Base-by-base conservation (phyloP, 2,329 filamentous ascomycete genomes). In the Dothideomycetes sp. region DNA sequence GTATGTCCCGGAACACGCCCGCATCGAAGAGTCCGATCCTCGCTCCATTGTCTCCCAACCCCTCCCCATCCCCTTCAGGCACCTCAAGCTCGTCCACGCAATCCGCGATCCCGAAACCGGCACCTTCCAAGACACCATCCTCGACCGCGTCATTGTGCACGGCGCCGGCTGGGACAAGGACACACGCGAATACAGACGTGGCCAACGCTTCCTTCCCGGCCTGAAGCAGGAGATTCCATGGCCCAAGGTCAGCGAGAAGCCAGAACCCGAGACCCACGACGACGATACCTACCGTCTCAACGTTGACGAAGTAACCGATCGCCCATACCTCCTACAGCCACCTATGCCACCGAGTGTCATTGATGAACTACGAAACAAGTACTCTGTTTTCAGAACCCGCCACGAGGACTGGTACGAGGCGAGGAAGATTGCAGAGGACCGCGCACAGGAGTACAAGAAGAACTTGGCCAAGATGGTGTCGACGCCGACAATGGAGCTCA, bases 331-430 rank as follows among this genome's bases (percentile, higher is more conserved):
- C 17, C 67, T 87, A 19, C 68, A 73, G 12, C 73, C 83, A 18
- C 89, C 89, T 11, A 85, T 94, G 72, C 87, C 89, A 4, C 63
- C 69, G 19, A 65, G 62, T n/a, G 73, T 95, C 29, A 72, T 94
- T 48, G 79, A 94, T 58, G 89, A 96, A 68, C 69, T 96, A 56
- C 74, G 87, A 56, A 81, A 83, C 67, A 81, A 79, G 57, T 94
- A 80, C 71, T 84, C 80, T 50, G 77, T 73, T 52, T 91, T 88
- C 75, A 73, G 87, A 54, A 86, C 79, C 38, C 72, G 84, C 35
- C 85, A 94, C 64, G 82, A 87, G 47, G 65, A 73, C 34, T 81
- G 81, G 58, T 94, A 81, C 57, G 60, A 88, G 38, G 68, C 68
- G 48, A 64, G 68, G 61, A 81, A 79, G 68, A 72, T 80, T 57